Base-by-base conservation (phyloP, 2,329 filamentous ascomycete genomes). In the Cercospora sojina region DNA sequence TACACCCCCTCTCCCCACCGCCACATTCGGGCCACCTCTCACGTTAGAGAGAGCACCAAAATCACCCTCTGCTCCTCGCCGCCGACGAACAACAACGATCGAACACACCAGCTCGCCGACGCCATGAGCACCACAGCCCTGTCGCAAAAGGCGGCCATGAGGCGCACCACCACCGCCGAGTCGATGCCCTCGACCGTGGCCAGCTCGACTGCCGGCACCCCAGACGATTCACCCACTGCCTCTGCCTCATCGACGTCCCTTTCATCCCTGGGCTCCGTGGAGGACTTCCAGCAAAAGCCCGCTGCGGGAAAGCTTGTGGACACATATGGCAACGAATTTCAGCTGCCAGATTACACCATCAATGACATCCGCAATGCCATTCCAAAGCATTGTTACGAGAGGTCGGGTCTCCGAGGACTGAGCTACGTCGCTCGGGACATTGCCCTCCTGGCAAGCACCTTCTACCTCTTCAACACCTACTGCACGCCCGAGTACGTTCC, bases 341-440 rank as follows among this genome's bases (percentile, higher is more conserved):
- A 92, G 80, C 86, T 96, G 65, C 95, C 95, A 73, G 90, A 98
- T 82, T 99, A 91, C 84, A 96, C 93, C 78, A 96, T 99, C 86
- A 97, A 97, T 85, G 88, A 99, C 78, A 94, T 99, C 78, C 90
- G 92, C 76, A 91, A 97, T 82, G 95, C 95, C 79, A 99, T 99
- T 73, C 95, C 95, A 71, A 92, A 93, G 81, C 95, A 97, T 86
- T 99, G 95, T 87, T 98, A 91, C 80, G 86, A 97, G 84, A 90
- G 95, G 68, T 96, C 92, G 56, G 91, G 87, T 68, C 78, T 87
- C 71, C 88, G 83, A 71, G 90, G 93, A 72, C 84, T 97, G 77
- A 82, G 79, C 76, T 98, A 98, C 81, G 93, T 98, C 74, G 86
- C 88, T 76, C 89, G 94, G 69, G 95, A 99, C 80, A 79, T 96